Conservation (phyloP, 495 filamentous ascomycete species). For the Clohesyomyces aquaticus region DNA sequence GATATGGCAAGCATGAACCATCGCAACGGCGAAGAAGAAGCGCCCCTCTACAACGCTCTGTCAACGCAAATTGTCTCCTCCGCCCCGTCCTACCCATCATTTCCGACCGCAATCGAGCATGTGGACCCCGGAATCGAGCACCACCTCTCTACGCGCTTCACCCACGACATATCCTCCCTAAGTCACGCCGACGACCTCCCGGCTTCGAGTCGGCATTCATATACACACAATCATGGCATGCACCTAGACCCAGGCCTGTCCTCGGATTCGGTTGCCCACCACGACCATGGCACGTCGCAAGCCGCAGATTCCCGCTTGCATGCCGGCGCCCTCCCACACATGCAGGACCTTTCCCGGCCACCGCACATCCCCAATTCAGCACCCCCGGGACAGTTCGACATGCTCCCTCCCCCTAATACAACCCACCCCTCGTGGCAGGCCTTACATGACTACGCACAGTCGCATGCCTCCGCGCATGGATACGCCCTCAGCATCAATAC, state of each 20-base stretch:
- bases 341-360: slow-evolving; percentile 6
- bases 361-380: slow-evolving; percentile 26
- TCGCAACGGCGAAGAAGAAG: slow-evolving; percentile 7
- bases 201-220: neutral
- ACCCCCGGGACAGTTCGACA: slow-evolving; percentile 29
- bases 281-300: neutral
- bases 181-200: too few relatives aligned
- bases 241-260: neutral
- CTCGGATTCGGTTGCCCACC: neutral
- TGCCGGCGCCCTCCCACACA: neutral
- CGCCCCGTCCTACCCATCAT: slow-evolving; percentile 19
- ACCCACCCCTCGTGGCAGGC: slow-evolving; percentile 29
- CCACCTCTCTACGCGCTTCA: slow-evolving; percentile 11
- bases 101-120: slow-evolving; percentile 10
- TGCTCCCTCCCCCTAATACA: slow-evolving; percentile 31
- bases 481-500: slow-evolving; percentile 42
- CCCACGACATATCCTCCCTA: neutral
- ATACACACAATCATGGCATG: slow-evolving; percentile 4
- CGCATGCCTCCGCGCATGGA: slow-evolving; percentile 38
- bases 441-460: slow-evolving; percentile 38
- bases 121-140: slow-evolving; percentile 14
- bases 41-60: slow-evolving; percentile 13
- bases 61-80: slow-evolving; percentile 5
- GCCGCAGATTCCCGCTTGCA: neutral
- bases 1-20: slow-evolving; percentile 7